These are phyloP conservation scores for Paramecium sexaurelia DNA, from an alignment of 73 alveolate genomes.

Conservation along the genomic window DNA sequence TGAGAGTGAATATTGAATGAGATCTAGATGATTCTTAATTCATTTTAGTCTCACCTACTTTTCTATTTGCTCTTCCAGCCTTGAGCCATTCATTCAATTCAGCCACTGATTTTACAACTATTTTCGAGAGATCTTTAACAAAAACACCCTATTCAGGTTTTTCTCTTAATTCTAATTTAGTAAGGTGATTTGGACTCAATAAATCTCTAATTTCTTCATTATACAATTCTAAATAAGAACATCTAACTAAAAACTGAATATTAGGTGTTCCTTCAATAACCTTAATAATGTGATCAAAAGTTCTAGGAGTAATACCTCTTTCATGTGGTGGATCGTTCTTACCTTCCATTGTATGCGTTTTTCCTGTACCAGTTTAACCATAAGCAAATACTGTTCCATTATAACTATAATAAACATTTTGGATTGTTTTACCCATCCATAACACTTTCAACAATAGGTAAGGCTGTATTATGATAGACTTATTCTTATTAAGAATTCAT, in stretches of 20 bases:
- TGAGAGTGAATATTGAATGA: conserved; percentile 92
- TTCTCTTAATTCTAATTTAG: conserved; percentile 90
- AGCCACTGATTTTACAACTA: conserved; percentile 86
- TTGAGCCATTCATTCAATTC: conserved; percentile 91
- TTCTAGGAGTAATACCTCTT: conserved; percentile 97
- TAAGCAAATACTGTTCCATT: conserved; percentile 98
- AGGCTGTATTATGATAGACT: conserved; percentile 88
- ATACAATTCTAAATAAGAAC: conserved; percentile 93
- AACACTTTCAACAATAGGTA: conserved; percentile 93
- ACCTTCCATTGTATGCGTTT: conserved; percentile 98
- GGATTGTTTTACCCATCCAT: conserved; percentile 83
- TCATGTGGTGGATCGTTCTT: conserved; percentile 82
- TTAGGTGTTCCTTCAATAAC: conserved; percentile 88
- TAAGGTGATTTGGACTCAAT: conserved; percentile 87
- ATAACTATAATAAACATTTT: conserved; percentile 57
- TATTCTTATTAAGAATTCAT: conserved; percentile 79
- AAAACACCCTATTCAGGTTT: conserved; percentile 97
- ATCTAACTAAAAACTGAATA: conserved; percentile 92
- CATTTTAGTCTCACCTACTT: conserved; percentile 93
- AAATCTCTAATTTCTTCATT: conserved; percentile 97
- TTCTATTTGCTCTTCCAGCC: conserved; percentile 89
- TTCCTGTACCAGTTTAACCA: conserved; percentile 98
- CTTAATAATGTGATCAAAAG: conserved; percentile 92
- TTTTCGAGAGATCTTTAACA: conserved; percentile 92
- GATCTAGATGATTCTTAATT: conserved; percentile 93